Base-by-base conservation (phyloP, 768 basidiomycete species). In the Tricholoma hemisulphureum region DNA sequence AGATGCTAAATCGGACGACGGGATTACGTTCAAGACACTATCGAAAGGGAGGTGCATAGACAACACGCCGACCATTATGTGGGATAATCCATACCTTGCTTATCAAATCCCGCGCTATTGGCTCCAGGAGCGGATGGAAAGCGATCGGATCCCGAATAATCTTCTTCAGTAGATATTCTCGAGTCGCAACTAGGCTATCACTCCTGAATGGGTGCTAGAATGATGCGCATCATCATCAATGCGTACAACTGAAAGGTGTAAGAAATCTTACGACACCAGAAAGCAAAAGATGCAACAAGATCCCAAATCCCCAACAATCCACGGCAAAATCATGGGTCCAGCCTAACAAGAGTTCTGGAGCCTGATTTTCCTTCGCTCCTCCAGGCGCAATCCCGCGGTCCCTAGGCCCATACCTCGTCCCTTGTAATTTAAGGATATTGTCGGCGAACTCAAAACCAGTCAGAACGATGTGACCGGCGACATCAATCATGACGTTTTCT, bases 1-100 rank as follows among this genome's bases (percentile, higher is more conserved):
- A 59, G 43, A 79, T 74, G 54, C 68, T 69, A 51, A 74, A 65
- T 32, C 85, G 80, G 23, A 81, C 62, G 3, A 71, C 67, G 13
- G 85, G 78, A 65, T 87, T 86, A 21, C 80, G 77, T 68, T 85
- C 79, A 16, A 85, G 65, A 58, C 84, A 86, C 84, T 85, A 16
- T 37, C 23, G 45, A 60, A 53, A 29, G 51, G 52, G 13, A 24
- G 52, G 43, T 26, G 6, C 21, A 26, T 20, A 58, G 4, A 6
- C n/a, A 20, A 14, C 24, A 26, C 43, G 26, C 16, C 6, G 10
- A 6, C 2, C 24, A 8, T 37, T 2, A 2, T 11, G n/a, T n/a
- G n/a, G n/a, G n/a, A n/a, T n/a, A n/a, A n/a, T n/a, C 34, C 73
- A 18, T 57, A 83, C 84, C 71, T 77, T 78, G 6, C 64, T 46